Conservation (phyloP, 495 filamentous ascomycete species). For the Aspergillus indologenus region DNA sequence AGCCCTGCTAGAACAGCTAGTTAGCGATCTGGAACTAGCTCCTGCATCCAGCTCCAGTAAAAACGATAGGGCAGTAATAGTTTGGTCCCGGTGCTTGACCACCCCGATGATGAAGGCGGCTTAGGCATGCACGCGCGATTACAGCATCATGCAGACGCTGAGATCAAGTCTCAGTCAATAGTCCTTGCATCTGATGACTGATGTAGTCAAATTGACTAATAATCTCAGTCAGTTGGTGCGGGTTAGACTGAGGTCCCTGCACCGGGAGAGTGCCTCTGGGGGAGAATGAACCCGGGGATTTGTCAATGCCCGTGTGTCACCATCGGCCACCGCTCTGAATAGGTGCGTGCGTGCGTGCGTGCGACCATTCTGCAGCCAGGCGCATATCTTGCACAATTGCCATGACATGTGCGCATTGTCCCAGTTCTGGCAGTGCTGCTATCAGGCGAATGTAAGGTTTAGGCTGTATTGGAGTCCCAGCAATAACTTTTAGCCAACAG, state of each 20-base stretch:
- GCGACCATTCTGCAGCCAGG: neutral
- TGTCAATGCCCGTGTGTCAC: neutral
- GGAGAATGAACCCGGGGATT: neutral
- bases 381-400: neutral
- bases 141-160: constrained; percentile 21
- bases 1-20: no score
- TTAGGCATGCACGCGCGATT: constrained; percentile 18
- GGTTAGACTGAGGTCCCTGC: neutral
- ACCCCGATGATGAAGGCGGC: constrained; percentile 5
- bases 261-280: neutral
- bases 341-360: no score
- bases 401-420: neutral
- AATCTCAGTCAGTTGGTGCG: neutral
- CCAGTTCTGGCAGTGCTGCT: neutral
- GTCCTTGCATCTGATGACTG: neutral
- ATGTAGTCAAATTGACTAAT: neutral
- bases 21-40: no score
- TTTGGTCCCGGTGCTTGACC: constrained; percentile 19
- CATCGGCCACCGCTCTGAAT: neutral
- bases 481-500: neutral
- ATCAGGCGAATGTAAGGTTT: neutral
- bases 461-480: neutral
- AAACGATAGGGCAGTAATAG: constrained; percentile 7
- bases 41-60: neutral
- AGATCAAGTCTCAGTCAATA: neutral